Base-by-base conservation (phyloP, 2,329 filamentous ascomycete species). In the Cercospora berteroae region DNA sequence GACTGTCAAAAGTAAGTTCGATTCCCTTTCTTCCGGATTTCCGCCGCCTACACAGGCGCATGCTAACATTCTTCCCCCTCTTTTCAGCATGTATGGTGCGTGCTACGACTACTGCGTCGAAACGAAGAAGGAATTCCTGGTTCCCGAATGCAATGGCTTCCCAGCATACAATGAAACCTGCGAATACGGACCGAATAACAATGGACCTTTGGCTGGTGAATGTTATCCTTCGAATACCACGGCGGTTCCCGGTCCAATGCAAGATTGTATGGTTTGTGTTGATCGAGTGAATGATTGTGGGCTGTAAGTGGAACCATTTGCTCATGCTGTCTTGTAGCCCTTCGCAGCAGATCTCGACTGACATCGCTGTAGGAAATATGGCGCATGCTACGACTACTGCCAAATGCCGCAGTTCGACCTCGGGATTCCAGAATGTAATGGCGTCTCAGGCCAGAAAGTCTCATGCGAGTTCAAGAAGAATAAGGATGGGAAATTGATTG, bases 371-470 rank as follows among this genome's bases (percentile, higher is more conserved):
- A 67, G 60, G 8, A 67, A 63, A 55, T 67, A 67, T 31, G 65
- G 65, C 23, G 61, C 39, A n/a, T 67, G 56, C 27, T 64, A 60
- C 44, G 31, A 67, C 31, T 61, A 64, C 27, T 67, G 65, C 65
- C 5, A 60, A 13, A 25, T 58, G 13, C n/a, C 56, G 9, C 33
- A 50, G 12, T 31, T 61, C 12, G 55, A 50, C 6, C 64, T 67
- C 18, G 56, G 42, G 4, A 57, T 67, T 6, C 65, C 65, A 23
- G 62, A 58, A 16, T 67, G 65, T 36, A 64, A 67, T n/a, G 65
- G 61, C 12, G 31, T 33, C 12, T 23, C 27, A 8, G 18, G 48
- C 25, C 48, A 67, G 48, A 29, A 50, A 39, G 25, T 56, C 12
- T 3, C 48, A 4, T 67, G 65, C 65, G 33, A 64, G 44, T 67